Base-by-base conservation (phyloP, 2,329 filamentous ascomycete species). In the Clonostachys chloroleuca region DNA sequence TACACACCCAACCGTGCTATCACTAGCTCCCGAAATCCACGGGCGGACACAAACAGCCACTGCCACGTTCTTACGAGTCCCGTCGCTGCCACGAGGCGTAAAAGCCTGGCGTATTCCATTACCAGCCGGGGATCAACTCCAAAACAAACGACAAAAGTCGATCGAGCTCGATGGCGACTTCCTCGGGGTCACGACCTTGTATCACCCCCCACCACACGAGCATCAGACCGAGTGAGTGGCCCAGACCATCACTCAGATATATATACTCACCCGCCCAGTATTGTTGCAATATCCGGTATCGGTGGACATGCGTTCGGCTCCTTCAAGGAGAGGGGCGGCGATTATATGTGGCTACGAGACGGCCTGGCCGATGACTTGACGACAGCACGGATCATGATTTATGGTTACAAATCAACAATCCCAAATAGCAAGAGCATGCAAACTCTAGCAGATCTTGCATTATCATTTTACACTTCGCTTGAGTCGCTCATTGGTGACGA, bases 281-380 rank as follows among this genome's bases (percentile, higher is more conserved):
- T 54, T 6, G 37, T 54, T 18, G 45, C 49, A 4, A 20, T 50
- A 10, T 49, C 47, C n/a, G 59, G 56, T 2, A 51, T 63, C 12
- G 57, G 56, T 18, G 52, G 56, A 12, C 58, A 63, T 46, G 59
- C 59, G 2, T 64, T 57, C 39, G 57, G 54, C 5, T 64, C 62
- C 3, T 65, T 64, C 48, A 60, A 60, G 48, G 55, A 58, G 20
- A 50, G 47, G 36, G 51, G 44, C 9, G 55, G 56, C 10, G 12
- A 34, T 6, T 48, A 59, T 39, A 61, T 63, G 59, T 65, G 62
- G 62, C 51, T 63, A 12, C 53, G 55, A 20, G 60, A 64, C 47
- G 42, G 52, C 2, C 56, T 64, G 4, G 52, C 56, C 3, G 24
- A 48, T 13, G 51, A 60, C 49, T 30, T 63, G 6, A 43, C 47